Evolutionary conservation across 805 yeast species (phyloP), one percentile per base, ranked within the genome.

Genomic region (Starmerella powellii): DNA sequence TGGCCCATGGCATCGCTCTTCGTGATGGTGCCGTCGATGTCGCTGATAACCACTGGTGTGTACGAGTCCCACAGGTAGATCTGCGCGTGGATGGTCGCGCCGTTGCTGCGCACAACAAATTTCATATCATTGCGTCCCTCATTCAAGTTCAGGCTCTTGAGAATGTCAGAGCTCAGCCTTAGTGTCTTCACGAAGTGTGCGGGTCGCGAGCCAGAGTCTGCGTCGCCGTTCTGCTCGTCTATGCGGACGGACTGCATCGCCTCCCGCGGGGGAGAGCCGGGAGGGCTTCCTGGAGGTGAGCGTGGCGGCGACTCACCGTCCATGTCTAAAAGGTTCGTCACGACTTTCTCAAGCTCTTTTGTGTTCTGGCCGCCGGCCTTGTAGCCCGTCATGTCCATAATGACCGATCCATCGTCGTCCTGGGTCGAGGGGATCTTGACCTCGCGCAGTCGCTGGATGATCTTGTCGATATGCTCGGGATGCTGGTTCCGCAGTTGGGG

Each of bases 1-100:
- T 91, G 98, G 2, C 98, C 98, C 55, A 91, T 66, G 0, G 98
- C 98, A 64, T 91, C 98, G 1, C 96, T 86, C 61, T 86, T 87
- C 15, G 98, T 91, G 51, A 91, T 91, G 1, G 98, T 91, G 15
- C 98, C 98, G 60, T 91, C 98, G 45, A 91, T 91, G 63, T 91
- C 98, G 8, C 95, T 84, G 20, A 91, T 88, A 6, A 91, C 98
- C 32, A 91, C 81, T 1, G 97, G 96, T 0, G 80, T 78, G 44
- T 76, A 70, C 51, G 78, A 70, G 49, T 77, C 76, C 98, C 98
- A 91, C 31, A 84, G 69, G 56, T 70, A 88, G 41, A 91, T 66
- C 51, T 80, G 75, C 0, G 95, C 76, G 10, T 65, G 67, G 10
- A 88, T 74, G 26, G 77, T 67, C 1, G 96, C 84, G 50, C 76